Evolutionary conservation across 2,329 filamentous ascomycete species (phyloP), one percentile per base, ranked within the genome.

Genomic region (Huntiella decipiens): DNA sequence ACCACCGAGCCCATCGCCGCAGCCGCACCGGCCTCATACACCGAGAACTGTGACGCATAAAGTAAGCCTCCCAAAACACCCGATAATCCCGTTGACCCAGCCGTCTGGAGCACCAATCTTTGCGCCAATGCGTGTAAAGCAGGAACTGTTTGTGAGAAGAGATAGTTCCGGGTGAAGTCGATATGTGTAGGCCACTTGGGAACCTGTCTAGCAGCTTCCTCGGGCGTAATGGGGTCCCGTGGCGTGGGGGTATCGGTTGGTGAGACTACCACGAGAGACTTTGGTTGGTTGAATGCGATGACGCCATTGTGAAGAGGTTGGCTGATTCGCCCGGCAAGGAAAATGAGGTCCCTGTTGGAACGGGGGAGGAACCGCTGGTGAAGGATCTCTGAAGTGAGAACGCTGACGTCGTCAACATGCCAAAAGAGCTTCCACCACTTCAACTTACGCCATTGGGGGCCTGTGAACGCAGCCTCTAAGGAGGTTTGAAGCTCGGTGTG

Each of bases 361-460:
- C 72, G 72, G 0, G 77, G 73, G 3, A 98, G 70, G 65, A 92
- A 96, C 5, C 73, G 70, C 52, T 78, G 77, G 50, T 74, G 72
- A 3, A 95, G 66, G 50, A 95, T 79, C 53, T 91, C 82, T 1
- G 77, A 74, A 2, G 82, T 78, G 46, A 94, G 77, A 70, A 88
- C 81, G 2, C 77, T 75, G 8, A 95, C 84, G 55, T 95, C 88
- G 57, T 96, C 88, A 17, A 91, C 86, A 15, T 85, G 77, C 86
- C 86, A 94, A 57, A 94, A 86, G 0, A 96, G 70, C 59, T 93
- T 93, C 81, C 85, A 95, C 87, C 88, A 96, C 12, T 77, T 72
- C 3, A 94, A 66, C 51, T 82, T 79, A 19, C 75, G 73, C 88
- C 88, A 95, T 35, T 77, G 69, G 13, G 65, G 69, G n/a, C 82